A percentile compares a stretch with the other conserved stretches of the same genome.
Conservation (phyloP, 768 basidiomycete genomes). For the Piloderma croceum region DNA sequence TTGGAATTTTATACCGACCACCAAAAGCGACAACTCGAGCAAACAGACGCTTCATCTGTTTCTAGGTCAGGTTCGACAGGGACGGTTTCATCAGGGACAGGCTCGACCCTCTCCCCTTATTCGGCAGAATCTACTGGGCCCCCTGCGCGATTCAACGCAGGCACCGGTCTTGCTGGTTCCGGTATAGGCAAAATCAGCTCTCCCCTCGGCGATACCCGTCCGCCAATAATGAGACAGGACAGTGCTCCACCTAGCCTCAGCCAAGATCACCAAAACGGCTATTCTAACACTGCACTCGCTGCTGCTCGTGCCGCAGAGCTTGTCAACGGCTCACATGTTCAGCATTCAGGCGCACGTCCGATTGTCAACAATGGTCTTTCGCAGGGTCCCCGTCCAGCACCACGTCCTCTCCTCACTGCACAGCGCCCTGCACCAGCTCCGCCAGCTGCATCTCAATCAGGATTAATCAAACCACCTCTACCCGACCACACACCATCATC, state of each 20-base stretch:
- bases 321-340: slow-evolving; percentile 48
- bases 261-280: slow-evolving; percentile 27
- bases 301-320: slow-evolving; percentile 59
- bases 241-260: slow-evolving; percentile 31
- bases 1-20: slow-evolving; percentile 98
- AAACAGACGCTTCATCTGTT: slow-evolving; percentile 37
- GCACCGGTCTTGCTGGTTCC: slow-evolving; percentile 88
- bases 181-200: slow-evolving; percentile 50
- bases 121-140: slow-evolving; percentile 35
- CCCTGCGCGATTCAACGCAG: slow-evolving; percentile 82
- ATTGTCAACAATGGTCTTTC: slow-evolving; percentile 32
- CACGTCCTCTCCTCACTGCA: slow-evolving; percentile 57
- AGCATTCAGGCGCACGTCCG: slow-evolving; percentile 27
- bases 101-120: slow-evolving; percentile 28
- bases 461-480: slow-evolving; percentile 24
- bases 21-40: slow-evolving; percentile 90
- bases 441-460: slow-evolving; percentile 26
- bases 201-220: slow-evolving; percentile 31
- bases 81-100: slow-evolving; percentile 22
- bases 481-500: slow-evolving; percentile 54
- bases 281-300: slow-evolving; percentile 39
- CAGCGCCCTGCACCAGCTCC: slow-evolving; percentile 50
- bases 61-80: slow-evolving; percentile 3
- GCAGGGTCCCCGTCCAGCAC: slow-evolving; percentile 61
- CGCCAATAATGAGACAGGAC: slow-evolving; percentile 40